Evolutionary conservation across 768 basidiomycete species (phyloP).

Genomic region (Hebeloma cylindrosporum): DNA sequence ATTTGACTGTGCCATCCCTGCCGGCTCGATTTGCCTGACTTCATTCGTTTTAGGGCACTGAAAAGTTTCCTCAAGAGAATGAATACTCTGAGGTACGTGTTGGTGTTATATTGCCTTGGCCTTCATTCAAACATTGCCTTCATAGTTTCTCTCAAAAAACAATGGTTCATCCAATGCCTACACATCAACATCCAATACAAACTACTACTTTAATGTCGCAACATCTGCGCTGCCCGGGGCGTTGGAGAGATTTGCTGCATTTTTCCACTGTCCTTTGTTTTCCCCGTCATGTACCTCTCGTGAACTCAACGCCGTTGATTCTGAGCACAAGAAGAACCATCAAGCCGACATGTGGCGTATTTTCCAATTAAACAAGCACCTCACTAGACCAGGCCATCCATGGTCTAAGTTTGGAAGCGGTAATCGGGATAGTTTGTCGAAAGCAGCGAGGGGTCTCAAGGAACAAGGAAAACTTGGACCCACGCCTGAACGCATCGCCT

Average conservation of each 20-base stretch:
- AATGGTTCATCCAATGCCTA: conserved; percentile 90
- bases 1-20: background rate
- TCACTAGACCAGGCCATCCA: conserved; percentile 74
- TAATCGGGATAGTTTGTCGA: conserved; percentile 69
- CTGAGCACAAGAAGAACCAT: conserved; percentile 95
- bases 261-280: conserved; percentile 95
- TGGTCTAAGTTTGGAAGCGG: conserved; percentile 95
- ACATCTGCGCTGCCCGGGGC: conserved; percentile 65
- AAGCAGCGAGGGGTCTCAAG: conserved; percentile 58
- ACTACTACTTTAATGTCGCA: conserved; percentile 78
- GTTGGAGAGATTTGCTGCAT: conserved; percentile 75
- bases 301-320: conserved; percentile 95
- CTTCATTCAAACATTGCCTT: background rate
- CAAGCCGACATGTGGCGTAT: conserved; percentile 92
- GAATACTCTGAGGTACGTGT: conserved; percentile 80
- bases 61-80: conserved; percentile 87
- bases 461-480: conserved; percentile 45
- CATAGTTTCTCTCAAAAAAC: conserved; percentile 73
- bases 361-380: conserved; percentile 89
- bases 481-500: conserved; percentile 19
- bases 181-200: conserved; percentile 89
- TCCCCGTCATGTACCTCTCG: conserved; percentile 79
- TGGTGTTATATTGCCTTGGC: background rate
- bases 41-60: conserved; percentile 58
- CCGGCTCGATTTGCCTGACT: background rate